Evolutionary conservation across 768 basidiomycete genomes (phyloP).

Genomic region (Austroboletus eburneus): DNA sequence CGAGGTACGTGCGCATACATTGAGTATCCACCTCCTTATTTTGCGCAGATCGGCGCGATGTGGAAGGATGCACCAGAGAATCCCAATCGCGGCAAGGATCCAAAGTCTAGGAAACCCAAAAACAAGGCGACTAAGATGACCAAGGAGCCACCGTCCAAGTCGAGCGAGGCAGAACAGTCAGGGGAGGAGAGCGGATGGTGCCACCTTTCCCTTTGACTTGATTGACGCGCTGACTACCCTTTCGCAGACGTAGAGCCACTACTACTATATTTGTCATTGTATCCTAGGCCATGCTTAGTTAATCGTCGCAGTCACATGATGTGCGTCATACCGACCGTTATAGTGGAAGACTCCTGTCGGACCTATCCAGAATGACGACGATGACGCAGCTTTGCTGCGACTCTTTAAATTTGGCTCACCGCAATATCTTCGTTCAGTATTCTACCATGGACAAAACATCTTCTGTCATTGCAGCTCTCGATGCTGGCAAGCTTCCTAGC

Average conservation of each 20-base stretch:
- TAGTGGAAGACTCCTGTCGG: background rate
- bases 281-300: constrained; percentile 2
- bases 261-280: constrained; percentile 12
- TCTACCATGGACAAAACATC: constrained; percentile 58
- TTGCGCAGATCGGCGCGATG: constrained; percentile 55
- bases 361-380: constrained; percentile 19
- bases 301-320: constrained; percentile 13
- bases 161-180: constrained; percentile 20
- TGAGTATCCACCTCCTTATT: constrained; percentile 5
- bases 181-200: constrained; percentile 23
- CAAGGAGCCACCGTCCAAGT: constrained; percentile 18
- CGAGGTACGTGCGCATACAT: constrained; percentile 29
- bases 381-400: background rate
- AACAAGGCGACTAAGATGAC: constrained; percentile 3
- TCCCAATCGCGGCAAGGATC: constrained; percentile 55
- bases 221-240: background rate
- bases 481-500: constrained; percentile 66
- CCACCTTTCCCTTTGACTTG: background rate
- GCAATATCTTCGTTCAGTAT: background rate
- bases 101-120: constrained; percentile 45
- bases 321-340: constrained; percentile 5
- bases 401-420: too few species aligned
- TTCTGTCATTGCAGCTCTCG: constrained; percentile 61
- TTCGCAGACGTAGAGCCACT: background rate
- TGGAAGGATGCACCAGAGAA: constrained; percentile 63